phyloP scores from a whole-genome alignment of 2,329 filamentous ascomycete genomes.

The Hypoxylon sp. region DNA sequence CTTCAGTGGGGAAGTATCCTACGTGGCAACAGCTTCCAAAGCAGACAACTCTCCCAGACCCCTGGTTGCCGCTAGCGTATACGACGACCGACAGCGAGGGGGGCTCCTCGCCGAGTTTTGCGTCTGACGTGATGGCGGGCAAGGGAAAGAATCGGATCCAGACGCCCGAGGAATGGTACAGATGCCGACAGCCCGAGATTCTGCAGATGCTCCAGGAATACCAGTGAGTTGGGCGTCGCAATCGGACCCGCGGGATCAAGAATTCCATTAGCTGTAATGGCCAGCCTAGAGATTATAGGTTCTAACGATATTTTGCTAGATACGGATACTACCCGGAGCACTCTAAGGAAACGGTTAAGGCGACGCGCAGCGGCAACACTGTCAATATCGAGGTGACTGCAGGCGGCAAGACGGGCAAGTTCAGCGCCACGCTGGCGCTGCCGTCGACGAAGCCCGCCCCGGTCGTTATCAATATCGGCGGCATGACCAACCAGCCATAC shows the following conservation, averaged over 20 bases:
- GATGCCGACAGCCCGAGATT: constrained; percentile 64
- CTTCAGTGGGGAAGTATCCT: constrained; percentile 49
- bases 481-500: constrained; percentile 63
- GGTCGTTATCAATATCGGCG: constrained; percentile 64
- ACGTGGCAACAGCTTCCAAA: constrained; percentile 55
- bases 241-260: too few relatives aligned
- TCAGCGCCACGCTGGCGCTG: constrained; percentile 59
- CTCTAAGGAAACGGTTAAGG: constrained; percentile 60
- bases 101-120: constrained; percentile 47
- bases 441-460: constrained; percentile 57
- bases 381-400: constrained; percentile 59
- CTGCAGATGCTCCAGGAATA: constrained; percentile 64
- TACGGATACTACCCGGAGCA: constrained; percentile 65
- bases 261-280: too few relatives aligned
- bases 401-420: constrained; percentile 59
- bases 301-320: constrained; percentile 21
- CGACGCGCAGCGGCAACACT: constrained; percentile 60
- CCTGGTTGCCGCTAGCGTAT: constrained; percentile 58
- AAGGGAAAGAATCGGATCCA: constrained; percentile 59
- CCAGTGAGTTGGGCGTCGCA: constrained; percentile 53
- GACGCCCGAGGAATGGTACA: constrained; percentile 62
- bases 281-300: background rate
- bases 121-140: constrained; percentile 54
- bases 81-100: constrained; percentile 55
- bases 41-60: constrained; percentile 59